Evolutionary conservation across 352 stramenopile genomes (phyloP).

Genomic region (Globisporangium alternatum): DNA sequence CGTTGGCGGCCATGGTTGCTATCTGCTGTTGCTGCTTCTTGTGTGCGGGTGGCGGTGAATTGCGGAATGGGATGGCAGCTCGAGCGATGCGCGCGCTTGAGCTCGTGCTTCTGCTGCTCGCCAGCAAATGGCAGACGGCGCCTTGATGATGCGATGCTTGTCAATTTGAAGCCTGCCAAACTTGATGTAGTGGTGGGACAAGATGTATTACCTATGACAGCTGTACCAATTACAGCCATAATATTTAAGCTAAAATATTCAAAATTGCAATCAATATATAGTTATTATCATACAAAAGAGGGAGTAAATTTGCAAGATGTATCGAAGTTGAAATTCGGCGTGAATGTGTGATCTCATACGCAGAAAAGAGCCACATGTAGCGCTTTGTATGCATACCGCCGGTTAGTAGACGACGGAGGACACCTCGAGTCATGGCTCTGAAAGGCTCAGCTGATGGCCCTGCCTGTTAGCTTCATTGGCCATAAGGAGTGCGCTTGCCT

Average conservation of each 20-base stretch:
- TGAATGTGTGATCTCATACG: slow-evolving; percentile 5
- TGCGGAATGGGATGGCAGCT: slow-evolving; percentile 6
- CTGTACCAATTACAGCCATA: too few relatives aligned
- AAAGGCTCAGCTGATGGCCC: not conserved
- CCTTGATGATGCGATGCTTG: slow-evolving; percentile 9
- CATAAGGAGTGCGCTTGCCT: too few relatives aligned
- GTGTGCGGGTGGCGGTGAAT: slow-evolving; percentile 3
- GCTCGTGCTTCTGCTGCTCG: not conserved
- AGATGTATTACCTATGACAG: too few relatives aligned
- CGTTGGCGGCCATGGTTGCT: not conserved
- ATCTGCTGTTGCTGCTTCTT: not conserved
- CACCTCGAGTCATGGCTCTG: not conserved
- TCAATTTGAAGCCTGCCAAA: not conserved
- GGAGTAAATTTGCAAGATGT: not conserved
- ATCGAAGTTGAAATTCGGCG: slow-evolving; percentile 6
- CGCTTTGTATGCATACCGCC: slow-evolving; percentile 5
- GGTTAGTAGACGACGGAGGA: slow-evolving; percentile 9
- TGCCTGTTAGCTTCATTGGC: too few relatives aligned
- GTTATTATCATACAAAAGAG: not conserved
- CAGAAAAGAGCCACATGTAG: slow-evolving; percentile 9
- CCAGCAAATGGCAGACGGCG: not conserved
- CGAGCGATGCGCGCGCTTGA: not conserved
- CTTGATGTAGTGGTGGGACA: too few relatives aligned
- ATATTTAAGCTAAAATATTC: not conserved
- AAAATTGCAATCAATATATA: not conserved